Evolutionary conservation across 768 basidiomycete species (phyloP), one percentile per base, ranked within the genome.

Genomic region (Galerina marginata): DNA sequence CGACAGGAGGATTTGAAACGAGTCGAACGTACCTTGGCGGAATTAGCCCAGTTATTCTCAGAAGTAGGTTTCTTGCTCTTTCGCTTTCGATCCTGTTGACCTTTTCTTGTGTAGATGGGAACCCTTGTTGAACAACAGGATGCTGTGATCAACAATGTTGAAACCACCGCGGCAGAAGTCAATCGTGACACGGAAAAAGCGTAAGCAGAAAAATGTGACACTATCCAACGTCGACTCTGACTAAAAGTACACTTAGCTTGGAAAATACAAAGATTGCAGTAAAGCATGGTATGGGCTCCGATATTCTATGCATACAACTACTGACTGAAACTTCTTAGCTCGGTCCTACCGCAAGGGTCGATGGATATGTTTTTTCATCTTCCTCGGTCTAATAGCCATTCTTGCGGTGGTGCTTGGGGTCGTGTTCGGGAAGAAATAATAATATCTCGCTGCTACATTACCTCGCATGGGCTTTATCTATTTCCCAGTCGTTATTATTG

Each of bases 21-120:
- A 72, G 93, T 96, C 70, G 94, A 96, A 73, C 81, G 85, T 66
- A 97, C 95, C 3, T 76, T 96, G 48, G 89, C 85, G n/a, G 93
- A 96, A 72, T 81, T 98, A 50, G 92, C 91, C 3, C 91, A 93
- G 69, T 75, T 98, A 66, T 95, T 96, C 77, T 86, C 82, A 62
- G 95, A 98, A 68, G 92, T 91, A 60, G 25, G 82, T 64, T 3
- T 56, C 16, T 14, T 26, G 14, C 56, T 46, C 26, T 39, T 2
- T 42, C n/a, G 11, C n/a, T 50, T 38, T 12, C 11, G 6, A 56
- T 50, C 10, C 14, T 56, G 25, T 25, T 20, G 45, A 15, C 36
- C 42, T 52, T 42, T 52, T 64, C 29, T 38, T 44, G 45, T 53
- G 54, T 60, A 93, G 90, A 92, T 95, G 92, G 86, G 86, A 36